These are phyloP conservation scores for Dipodascus albidus DNA, from an alignment of 805 yeast species.

Conservation along the genomic window DNA sequence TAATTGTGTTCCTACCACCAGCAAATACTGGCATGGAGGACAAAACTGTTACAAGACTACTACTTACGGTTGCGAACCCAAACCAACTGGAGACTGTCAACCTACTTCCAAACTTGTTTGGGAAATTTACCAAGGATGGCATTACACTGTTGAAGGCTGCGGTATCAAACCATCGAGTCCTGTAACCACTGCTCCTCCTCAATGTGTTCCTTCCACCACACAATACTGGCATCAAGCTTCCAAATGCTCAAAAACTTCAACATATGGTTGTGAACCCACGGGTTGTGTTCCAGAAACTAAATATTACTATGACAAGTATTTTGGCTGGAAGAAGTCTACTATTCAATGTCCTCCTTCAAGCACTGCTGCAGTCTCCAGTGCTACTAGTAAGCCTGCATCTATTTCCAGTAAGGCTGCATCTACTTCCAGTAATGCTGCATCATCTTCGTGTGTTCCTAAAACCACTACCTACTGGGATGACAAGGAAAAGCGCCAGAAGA, in stretches of 20 bases:
- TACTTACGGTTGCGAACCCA: not conserved
- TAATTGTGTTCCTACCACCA: not conserved
- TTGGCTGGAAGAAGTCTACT: not conserved
- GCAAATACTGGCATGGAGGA: not conserved
- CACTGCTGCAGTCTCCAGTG: not conserved
- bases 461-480: not conserved
- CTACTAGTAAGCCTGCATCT: not conserved
- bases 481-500: not conserved
- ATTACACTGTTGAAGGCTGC: not conserved
- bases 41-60: not conserved
- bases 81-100: not conserved
- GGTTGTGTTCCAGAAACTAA: not conserved
- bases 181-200: not conserved
- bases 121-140: not conserved
- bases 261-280: not conserved
- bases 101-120: not conserved
- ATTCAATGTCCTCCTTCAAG: not conserved
- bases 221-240: not conserved
- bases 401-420: slow-evolving; percentile 3
- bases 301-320: not conserved
- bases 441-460: not conserved
- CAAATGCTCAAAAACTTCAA: not conserved
- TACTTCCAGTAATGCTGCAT: not conserved
- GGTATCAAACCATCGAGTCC: not conserved
- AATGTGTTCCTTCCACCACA: not conserved